Evolutionary conservation across 2,329 filamentous ascomycete genomes (phyloP).

Genomic region (Teratosphaeria pseudoeucalypti): DNA sequence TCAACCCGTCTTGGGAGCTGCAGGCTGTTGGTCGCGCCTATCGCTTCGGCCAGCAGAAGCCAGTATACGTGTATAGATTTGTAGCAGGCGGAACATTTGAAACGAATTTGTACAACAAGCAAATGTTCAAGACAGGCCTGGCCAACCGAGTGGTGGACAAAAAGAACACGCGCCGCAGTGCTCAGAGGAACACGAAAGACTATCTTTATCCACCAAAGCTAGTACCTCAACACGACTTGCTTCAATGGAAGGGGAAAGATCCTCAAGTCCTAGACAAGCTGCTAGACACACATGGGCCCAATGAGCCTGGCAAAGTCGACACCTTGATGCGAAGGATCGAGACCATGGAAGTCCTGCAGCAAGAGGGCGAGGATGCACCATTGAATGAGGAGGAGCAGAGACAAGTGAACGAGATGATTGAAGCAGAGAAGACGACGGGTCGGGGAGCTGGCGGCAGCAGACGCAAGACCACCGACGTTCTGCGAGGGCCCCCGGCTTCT

Average conservation of each 20-base stretch:
- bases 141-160: conserved; percentile 73
- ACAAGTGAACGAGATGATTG: conserved; percentile 19
- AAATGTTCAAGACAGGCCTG: conserved; percentile 74
- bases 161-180: conserved; percentile 61
- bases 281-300: conserved; percentile 44
- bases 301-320: conserved; percentile 43
- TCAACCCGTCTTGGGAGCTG: conserved; percentile 70
- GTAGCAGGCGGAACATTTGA: conserved; percentile 72
- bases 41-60: conserved; percentile 70
- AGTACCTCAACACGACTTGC: conserved; percentile 38
- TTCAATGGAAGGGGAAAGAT: conserved; percentile 49
- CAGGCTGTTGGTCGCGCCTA: conserved; percentile 83
- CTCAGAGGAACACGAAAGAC: conserved; percentile 41
- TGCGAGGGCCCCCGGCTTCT: background rate
- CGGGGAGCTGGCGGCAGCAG: background rate
- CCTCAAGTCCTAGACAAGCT: conserved; percentile 50
- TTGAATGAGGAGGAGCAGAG: conserved; percentile 21
- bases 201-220: conserved; percentile 51
- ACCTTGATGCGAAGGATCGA: conserved; percentile 19
- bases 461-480: background rate
- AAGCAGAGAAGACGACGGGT: background rate
- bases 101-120: conserved; percentile 58
- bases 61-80: conserved; percentile 77
- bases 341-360: conserved; percentile 26
- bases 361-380: conserved; percentile 22